Evolutionary conservation across 805 yeast species (phyloP).

Genomic region (Metschnikowia baotianmanensis): DNA sequence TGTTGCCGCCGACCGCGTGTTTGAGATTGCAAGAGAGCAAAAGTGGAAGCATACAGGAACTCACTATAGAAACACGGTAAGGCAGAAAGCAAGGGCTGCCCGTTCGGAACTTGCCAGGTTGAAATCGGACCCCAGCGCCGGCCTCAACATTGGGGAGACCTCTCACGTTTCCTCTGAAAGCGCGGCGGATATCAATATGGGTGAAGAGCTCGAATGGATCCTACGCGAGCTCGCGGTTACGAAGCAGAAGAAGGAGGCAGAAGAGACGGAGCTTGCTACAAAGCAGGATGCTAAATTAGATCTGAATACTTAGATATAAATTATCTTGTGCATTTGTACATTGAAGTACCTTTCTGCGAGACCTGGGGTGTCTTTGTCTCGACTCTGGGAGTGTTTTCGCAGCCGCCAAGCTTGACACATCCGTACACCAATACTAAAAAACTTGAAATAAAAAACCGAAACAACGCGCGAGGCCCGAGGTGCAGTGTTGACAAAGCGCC

Average conservation of each 20-base stretch:
- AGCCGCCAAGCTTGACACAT: background rate
- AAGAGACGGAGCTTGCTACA: no score
- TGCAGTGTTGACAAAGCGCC: slow-evolving; percentile 9
- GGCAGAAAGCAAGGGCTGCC: slow-evolving; percentile 23
- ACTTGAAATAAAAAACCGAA: no score
- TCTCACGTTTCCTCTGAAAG: background rate
- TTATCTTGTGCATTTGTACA: no score
- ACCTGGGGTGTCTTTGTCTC: no score
- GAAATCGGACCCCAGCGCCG: slow-evolving; percentile 2
- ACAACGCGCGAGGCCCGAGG: no score
- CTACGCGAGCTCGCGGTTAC: slow-evolving; percentile 4
- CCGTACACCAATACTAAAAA: no score
- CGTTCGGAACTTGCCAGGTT: slow-evolving; percentile 10
- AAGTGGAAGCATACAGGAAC: slow-evolving; percentile 37
- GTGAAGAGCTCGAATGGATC: slow-evolving; percentile 7
- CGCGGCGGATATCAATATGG: slow-evolving; percentile 2
- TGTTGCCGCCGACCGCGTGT: slow-evolving; percentile 27
- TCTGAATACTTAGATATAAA: no score
- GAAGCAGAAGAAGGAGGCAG: background rate
- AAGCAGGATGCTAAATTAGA: no score
- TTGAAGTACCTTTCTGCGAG: no score
- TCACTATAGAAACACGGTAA: slow-evolving; percentile 26
- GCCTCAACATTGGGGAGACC: background rate
- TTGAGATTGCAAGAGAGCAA: slow-evolving; percentile 33
- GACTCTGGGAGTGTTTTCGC: background rate